phyloP scores from a whole-genome alignment of 2,329 filamentous ascomycete genomes.

The Metarhizium rileyi region DNA sequence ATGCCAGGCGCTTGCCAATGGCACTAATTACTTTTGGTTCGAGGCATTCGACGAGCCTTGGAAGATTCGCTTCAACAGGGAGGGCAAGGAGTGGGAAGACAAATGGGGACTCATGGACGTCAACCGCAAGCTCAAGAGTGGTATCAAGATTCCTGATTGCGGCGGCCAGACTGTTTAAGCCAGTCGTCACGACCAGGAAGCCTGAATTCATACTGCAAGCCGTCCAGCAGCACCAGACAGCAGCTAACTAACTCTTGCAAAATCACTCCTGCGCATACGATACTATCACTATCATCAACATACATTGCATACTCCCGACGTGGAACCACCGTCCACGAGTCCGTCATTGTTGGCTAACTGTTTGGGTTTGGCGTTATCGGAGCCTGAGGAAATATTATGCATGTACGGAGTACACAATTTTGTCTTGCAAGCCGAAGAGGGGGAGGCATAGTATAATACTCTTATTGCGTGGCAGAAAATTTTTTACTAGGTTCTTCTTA shows the following conservation, averaged over 20 bases:
- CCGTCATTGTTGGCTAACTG: too few relatives aligned
- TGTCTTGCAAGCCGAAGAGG: too few relatives aligned
- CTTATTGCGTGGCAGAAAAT: too few relatives aligned
- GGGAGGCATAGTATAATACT: too few relatives aligned
- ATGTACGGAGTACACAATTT: too few relatives aligned
- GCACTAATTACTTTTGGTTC: constrained; percentile 95
- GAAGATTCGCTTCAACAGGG: constrained; percentile 68
- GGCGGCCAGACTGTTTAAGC: constrained; percentile 54
- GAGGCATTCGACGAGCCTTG: constrained; percentile 95
- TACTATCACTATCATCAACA: not conserved
- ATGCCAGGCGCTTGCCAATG: constrained; percentile 68
- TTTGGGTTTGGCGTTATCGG: too few relatives aligned
- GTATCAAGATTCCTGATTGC: constrained; percentile 80
- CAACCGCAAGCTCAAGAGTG: constrained; percentile 71
- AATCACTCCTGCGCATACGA: not conserved
- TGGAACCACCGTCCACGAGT: not conserved
- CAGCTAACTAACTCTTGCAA: not conserved
- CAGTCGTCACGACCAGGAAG: not conserved
- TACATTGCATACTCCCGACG: not conserved
- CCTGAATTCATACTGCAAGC: not conserved
- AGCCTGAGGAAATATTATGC: too few relatives aligned
- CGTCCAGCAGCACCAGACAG: not conserved
- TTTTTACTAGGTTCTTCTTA: too few relatives aligned
- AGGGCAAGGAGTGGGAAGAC: constrained; percentile 75
- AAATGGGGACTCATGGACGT: constrained; percentile 91